Evolutionary conservation across 1,139 yeast species (phyloP).

Genomic region (Yamadazyma songkhlaensis): DNA sequence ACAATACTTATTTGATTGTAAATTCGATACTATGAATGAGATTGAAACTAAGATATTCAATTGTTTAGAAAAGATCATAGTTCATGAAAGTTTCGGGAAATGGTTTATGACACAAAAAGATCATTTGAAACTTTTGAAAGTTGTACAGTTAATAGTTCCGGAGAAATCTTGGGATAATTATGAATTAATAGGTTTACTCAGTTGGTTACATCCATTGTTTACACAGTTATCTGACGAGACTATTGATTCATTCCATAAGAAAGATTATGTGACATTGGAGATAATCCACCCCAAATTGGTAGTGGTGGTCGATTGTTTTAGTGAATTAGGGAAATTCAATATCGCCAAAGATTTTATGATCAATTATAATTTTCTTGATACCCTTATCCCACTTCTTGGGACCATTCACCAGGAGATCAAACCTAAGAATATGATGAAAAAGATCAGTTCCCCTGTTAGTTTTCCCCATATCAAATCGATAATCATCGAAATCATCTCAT

Average conservation of each 20-base stretch:
- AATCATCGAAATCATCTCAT: constrained; percentile 59
- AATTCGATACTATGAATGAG: constrained; percentile 1
- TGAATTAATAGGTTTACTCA: constrained; percentile 48
- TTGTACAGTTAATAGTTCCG: constrained; percentile 19
- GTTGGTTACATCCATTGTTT: constrained; percentile 52
- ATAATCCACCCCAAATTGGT: constrained; percentile 23
- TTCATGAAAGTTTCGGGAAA: constrained; percentile 21
- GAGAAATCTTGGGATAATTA: constrained; percentile 54
- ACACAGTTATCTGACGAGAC: constrained; percentile 16
- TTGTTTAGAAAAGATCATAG: not conserved
- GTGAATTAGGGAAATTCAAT: constrained; percentile 50
- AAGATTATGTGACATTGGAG: constrained; percentile 11
- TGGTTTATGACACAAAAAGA: constrained; percentile 14
- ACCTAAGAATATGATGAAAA: constrained; percentile 26
- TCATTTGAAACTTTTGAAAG: constrained; percentile 5
- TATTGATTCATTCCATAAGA: constrained; percentile 12
- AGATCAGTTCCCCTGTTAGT: constrained; percentile 28
- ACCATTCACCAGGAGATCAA: constrained; percentile 49
- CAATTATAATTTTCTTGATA: constrained; percentile 48
- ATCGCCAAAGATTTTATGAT: constrained; percentile 50
- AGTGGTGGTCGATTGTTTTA: constrained; percentile 46
- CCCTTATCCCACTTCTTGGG: constrained; percentile 43
- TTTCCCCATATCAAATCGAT: constrained; percentile 64
- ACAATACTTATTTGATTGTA: constrained; percentile 1
- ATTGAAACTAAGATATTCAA: not conserved